Evolutionary conservation across 805 yeast genomes (phyloP).

Genomic region (Tetrapisispora nanseiensis): DNA sequence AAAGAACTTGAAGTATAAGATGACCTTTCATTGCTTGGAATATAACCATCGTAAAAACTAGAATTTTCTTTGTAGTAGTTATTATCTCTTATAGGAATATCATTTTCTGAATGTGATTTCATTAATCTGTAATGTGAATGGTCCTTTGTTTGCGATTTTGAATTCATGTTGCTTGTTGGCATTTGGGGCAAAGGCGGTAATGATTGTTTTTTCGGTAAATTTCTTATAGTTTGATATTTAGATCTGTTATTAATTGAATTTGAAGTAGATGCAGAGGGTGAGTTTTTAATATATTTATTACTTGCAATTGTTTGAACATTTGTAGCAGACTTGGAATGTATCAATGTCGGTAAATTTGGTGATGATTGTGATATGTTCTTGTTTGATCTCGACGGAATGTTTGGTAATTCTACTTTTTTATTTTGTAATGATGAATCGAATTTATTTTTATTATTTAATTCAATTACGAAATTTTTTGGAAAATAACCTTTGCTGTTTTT

Average conservation of each 20-base stretch:
- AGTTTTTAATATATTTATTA: not conserved
- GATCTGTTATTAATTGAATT: not conserved
- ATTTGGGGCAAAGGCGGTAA: constrained; percentile 25
- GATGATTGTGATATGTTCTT: constrained; percentile 1
- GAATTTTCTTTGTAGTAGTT: constrained; percentile 12
- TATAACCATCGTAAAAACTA: constrained; percentile 12
- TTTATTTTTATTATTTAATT: constrained; percentile 9
- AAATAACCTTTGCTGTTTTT: constrained; percentile 69
- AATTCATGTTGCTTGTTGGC: constrained; percentile 4
- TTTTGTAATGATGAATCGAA: not conserved
- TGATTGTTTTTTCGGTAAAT: not conserved
- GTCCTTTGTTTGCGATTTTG: not conserved
- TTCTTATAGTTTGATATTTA: constrained; percentile 1
- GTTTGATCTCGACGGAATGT: constrained; percentile 9
- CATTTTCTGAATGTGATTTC: constrained; percentile 24
- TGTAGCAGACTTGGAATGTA: not conserved
- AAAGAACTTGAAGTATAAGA: not conserved
- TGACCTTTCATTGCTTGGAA: constrained; percentile 7
- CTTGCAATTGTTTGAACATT: not conserved
- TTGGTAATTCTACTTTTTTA: constrained; percentile 5
- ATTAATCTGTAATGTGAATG: not conserved
- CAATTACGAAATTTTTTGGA: constrained; percentile 77
- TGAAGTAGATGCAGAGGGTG: not conserved
- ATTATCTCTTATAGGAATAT: constrained; percentile 10
- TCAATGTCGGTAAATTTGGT: not conserved